Evolutionary conservation across 257 asterid species (phyloP).

Genomic region (Fraxinus anomala): DNA sequence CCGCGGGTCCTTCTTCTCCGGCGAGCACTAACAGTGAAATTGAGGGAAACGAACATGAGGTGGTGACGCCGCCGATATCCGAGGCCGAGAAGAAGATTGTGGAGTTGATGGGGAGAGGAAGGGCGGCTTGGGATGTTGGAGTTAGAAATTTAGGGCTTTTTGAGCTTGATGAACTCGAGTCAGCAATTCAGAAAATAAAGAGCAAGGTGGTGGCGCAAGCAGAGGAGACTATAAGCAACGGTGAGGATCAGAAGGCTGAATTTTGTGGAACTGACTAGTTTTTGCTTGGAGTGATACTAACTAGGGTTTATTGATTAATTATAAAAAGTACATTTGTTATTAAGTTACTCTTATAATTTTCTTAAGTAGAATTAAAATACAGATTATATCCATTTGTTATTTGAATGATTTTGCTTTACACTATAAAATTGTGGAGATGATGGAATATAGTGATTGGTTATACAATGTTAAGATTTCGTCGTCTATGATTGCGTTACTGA

Average conservation of each 20-base stretch:
- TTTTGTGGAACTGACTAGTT: background rate
- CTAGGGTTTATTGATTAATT: background rate
- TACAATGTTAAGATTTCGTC: background rate
- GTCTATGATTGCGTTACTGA: background rate
- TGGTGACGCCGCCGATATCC: constrained; percentile 6
- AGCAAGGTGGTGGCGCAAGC: constrained; percentile 27
- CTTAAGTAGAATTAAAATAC: background rate
- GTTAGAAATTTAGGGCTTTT: constrained; percentile 12
- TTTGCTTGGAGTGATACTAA: background rate
- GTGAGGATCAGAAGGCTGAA: background rate
- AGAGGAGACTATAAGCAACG: constrained; percentile 8
- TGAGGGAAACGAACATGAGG: background rate
- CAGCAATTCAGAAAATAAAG: constrained; percentile 21
- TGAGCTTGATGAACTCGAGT: constrained; percentile 28
- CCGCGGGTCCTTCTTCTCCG: background rate
- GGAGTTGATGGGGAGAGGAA: background rate
- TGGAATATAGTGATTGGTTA: background rate
- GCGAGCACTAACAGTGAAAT: background rate
- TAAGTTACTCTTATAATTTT: background rate
- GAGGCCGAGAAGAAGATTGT: constrained; percentile 10
- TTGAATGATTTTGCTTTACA: background rate
- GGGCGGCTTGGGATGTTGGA: background rate
- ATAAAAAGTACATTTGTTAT: background rate
- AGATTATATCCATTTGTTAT: background rate
- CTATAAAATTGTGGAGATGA: background rate